A percentile compares a stretch with the other conserved stretches of the same genome.
Evolutionary conservation across 352 stramenopile genomes (phyloP).

Genomic region (Phytophthora multivora): DNA sequence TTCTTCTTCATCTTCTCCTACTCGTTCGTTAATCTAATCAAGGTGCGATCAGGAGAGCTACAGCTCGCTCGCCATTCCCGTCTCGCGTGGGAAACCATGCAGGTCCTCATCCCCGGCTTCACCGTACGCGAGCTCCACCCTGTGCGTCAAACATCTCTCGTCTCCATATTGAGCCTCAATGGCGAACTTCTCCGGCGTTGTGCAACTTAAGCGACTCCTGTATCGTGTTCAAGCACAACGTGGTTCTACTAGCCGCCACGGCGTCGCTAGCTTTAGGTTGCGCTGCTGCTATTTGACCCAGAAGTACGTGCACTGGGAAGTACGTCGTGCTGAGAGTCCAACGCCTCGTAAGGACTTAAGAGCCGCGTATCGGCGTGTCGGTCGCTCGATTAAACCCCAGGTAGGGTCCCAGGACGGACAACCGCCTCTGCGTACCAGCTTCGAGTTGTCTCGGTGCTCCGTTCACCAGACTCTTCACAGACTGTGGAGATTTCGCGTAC

Average conservation of each 20-base stretch:
- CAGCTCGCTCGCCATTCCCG: conserved; percentile 13
- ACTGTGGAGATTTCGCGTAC: conserved; percentile 16
- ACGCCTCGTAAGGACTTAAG: not conserved
- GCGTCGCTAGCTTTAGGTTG: conserved; percentile 1
- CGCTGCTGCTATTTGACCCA: conserved; percentile 1
- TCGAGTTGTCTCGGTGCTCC: conserved; percentile 17
- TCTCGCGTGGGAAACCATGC: conserved; percentile 25
- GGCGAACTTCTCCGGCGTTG: conserved; percentile 13
- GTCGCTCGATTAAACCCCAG: not conserved
- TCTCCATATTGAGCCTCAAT: conserved; percentile 15
- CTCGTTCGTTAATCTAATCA: conserved; percentile 17
- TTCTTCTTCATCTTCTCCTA: conserved; percentile 25
- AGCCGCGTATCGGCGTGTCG: conserved; percentile 1
- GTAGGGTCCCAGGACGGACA: conserved; percentile 1
- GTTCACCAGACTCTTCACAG: conserved; percentile 18
- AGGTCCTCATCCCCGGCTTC: conserved; percentile 3
- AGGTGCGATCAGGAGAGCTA: conserved; percentile 16
- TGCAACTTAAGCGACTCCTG: conserved; percentile 24
- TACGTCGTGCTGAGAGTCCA: not conserved
- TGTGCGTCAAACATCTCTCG: conserved; percentile 5
- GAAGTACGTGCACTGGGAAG: not conserved
- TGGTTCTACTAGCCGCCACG: conserved; percentile 4
- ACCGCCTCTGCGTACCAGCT: conserved; percentile 10
- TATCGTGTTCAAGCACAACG: conserved; percentile 21
- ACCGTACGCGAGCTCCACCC: not conserved